Conservation (phyloP, 306 rosid genomes). For the Acacia confusa region DNA sequence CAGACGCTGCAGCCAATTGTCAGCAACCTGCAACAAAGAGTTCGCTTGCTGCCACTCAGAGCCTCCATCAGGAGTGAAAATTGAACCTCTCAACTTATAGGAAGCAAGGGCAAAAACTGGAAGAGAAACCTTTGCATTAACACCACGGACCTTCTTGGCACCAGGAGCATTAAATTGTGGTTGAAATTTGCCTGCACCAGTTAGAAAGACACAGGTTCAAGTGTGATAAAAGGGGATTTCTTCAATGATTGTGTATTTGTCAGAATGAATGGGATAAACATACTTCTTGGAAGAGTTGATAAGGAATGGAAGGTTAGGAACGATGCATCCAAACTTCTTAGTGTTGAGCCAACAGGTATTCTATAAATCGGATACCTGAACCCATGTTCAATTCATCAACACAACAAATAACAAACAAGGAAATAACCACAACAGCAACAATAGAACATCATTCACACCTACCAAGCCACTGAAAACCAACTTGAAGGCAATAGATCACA, state of each 20-base stretch:
- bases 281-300: constrained; percentile 44
- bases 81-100: constrained; percentile 59
- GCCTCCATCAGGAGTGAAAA: constrained; percentile 42
- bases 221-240: constrained; percentile 1
- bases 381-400: constrained; percentile 24
- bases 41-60: constrained; percentile 44
- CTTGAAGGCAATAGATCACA: constrained; percentile 55
- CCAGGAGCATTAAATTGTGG: constrained; percentile 34
- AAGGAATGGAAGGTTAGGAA: constrained; percentile 63
- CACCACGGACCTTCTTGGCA: constrained; percentile 39
- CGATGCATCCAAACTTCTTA: constrained; percentile 50
- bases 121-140: constrained; percentile 36
- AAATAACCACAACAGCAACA: not conserved
- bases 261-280: constrained; percentile 22
- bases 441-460: not conserved
- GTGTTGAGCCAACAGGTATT: constrained; percentile 55
- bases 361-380: constrained; percentile 73
- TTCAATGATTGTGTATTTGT: not conserved
- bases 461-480: constrained; percentile 78
- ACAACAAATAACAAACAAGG: not conserved
- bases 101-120: constrained; percentile 62
- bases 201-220: constrained; percentile 5
- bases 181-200: constrained; percentile 35
- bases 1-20: constrained; percentile 48
- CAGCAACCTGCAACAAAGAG: constrained; percentile 47